Percentiles rank a stretch among this genome's conserved stretches.
Evolutionary conservation across 768 basidiomycete genomes (phyloP).

Genomic region (Lactarius indigo): DNA sequence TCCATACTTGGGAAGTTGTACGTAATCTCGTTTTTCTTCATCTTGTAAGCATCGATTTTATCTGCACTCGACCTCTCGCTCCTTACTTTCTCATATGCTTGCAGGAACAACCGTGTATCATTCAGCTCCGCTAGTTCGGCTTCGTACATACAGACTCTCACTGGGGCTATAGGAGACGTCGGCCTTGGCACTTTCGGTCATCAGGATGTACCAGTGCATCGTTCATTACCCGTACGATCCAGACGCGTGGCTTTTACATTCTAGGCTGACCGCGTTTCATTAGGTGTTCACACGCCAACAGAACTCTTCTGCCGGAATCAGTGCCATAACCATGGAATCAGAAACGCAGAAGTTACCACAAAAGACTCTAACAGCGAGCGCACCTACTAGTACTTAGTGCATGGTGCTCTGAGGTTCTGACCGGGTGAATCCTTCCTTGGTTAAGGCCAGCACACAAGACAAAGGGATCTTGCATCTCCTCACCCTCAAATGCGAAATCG

Average conservation of each 20-base stretch:
- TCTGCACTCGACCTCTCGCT: background rate
- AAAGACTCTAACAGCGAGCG: background rate
- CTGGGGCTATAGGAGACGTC: background rate
- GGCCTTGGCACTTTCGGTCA: background rate
- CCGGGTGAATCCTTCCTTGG: background rate
- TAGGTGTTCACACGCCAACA: background rate
- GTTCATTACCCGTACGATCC: background rate
- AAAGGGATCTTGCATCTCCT: too few relatives aligned
- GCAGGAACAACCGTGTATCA: background rate
- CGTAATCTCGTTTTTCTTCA: conserved; percentile 11
- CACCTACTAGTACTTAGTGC: too few relatives aligned
- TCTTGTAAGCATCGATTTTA: background rate
- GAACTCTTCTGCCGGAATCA: background rate
- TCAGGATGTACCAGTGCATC: background rate
- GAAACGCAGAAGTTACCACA: background rate
- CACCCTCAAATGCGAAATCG: too few relatives aligned
- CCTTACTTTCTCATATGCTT: background rate
- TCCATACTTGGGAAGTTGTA: conserved; percentile 8
- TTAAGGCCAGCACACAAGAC: too few relatives aligned
- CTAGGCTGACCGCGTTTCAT: background rate
- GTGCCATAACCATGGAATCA: background rate
- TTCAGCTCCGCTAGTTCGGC: background rate
- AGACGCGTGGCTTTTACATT: background rate
- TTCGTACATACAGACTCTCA: background rate
- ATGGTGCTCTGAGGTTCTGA: background rate